Conservation (phyloP, 371 early-diverging fungal genomes). For the Actinomortierella wolfii region DNA sequence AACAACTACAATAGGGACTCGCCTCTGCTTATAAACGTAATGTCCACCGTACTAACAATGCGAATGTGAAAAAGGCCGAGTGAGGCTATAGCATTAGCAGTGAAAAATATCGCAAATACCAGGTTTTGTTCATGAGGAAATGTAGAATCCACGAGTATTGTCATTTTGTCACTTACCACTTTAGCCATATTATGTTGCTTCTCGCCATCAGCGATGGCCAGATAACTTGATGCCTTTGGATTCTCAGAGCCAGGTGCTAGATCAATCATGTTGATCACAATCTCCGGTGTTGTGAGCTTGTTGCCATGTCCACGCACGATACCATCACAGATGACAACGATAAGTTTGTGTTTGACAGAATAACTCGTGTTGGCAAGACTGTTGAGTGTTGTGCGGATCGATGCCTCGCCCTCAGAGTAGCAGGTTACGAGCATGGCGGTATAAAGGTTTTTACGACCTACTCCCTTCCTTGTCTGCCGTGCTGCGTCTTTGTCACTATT, state of each 20-base stretch:
- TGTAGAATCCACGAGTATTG: too few species aligned
- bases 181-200: conserved; percentile 94
- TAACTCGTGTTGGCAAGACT: conserved; percentile 76
- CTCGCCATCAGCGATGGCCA: conserved; percentile 90
- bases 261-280: conserved; percentile 73
- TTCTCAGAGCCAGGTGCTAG: conserved; percentile 55
- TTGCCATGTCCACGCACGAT: conserved; percentile 61
- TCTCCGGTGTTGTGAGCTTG: conserved; percentile 74
- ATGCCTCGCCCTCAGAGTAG: conserved; percentile 82
- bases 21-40: conserved; percentile 59
- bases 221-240: conserved; percentile 72
- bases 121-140: too few species aligned
- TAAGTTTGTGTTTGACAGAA: conserved; percentile 58
- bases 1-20: conserved; percentile 57
- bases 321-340: conserved; percentile 59
- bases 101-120: too few species aligned
- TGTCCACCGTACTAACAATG: conserved; percentile 70
- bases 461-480: conserved; percentile 18
- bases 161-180: conserved; percentile 66
- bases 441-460: conserved; percentile 45
- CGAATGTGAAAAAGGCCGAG: conserved; percentile 2
- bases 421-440: conserved; percentile 70
- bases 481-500: conserved; percentile 38
- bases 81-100: too few species aligned
- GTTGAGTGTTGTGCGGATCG: conserved; percentile 81